A percentile compares a stretch with the other conserved stretches of the same genome.
Evolutionary conservation across 305 asterid genomes (phyloP).

Genomic region (Euphrasia arctica): DNA sequence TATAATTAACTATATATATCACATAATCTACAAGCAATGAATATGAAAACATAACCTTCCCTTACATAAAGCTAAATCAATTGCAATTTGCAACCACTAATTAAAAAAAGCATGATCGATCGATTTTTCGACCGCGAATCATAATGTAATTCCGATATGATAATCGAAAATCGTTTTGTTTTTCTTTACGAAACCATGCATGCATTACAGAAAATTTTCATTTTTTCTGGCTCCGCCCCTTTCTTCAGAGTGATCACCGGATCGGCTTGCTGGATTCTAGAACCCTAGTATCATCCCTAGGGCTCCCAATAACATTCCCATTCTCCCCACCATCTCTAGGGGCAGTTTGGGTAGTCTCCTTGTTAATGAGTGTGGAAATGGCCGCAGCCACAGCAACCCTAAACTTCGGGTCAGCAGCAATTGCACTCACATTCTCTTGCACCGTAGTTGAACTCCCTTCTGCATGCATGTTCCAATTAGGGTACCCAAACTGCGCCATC

Average conservation of each 20-base stretch:
- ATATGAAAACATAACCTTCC: background rate
- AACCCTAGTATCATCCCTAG: constrained; percentile 21
- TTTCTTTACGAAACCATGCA: too few species aligned
- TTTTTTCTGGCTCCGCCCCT: too few species aligned
- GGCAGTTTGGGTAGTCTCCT: constrained; percentile 46
- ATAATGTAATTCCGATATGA: too few species aligned
- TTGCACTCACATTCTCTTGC: constrained; percentile 65
- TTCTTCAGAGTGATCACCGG: background rate
- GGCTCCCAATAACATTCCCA: background rate
- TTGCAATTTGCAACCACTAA: background rate
- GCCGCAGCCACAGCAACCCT: constrained; percentile 76
- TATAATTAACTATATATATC: background rate
- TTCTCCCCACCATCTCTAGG: constrained; percentile 27
- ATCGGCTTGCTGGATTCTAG: constrained; percentile 31
- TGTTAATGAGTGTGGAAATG: constrained; percentile 67
- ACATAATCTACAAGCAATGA: background rate
- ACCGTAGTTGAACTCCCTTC: constrained; percentile 17
- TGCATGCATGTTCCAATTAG: constrained; percentile 40
- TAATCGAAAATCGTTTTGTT: too few species aligned
- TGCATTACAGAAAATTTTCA: too few species aligned
- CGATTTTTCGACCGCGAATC: background rate
- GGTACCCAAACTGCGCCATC: constrained; percentile 11
- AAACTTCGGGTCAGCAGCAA: constrained; percentile 87
- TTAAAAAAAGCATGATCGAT: background rate
- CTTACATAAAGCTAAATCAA: background rate